Evolutionary conservation across 2,329 filamentous ascomycete species (phyloP).

Genomic region (Monosporascus sp.): DNA sequence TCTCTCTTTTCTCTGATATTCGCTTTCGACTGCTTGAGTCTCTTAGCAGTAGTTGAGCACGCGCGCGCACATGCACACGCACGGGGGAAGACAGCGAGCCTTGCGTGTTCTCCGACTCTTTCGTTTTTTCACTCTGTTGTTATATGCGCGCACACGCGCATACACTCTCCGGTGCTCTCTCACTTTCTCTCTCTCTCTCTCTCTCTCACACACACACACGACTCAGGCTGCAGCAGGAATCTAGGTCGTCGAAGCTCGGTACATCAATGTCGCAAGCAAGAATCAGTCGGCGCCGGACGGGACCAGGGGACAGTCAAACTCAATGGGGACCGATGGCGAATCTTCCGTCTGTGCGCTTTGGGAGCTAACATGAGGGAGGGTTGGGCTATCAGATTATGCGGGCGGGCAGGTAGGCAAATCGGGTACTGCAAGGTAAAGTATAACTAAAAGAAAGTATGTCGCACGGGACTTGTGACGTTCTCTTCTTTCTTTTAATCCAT

Average conservation of each 20-base stretch:
- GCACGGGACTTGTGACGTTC: not conserved
- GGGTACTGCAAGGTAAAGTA: not conserved
- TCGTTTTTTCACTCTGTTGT: not conserved
- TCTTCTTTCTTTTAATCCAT: not conserved
- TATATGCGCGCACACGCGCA: not conserved
- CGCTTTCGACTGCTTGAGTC: too few relatives aligned
- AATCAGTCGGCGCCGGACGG: not conserved
- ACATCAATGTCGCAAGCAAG: not conserved
- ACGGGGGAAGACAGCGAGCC: too few relatives aligned
- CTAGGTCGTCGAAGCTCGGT: not conserved
- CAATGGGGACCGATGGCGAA: not conserved
- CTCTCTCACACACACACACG: too few relatives aligned
- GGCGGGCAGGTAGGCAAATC: not conserved
- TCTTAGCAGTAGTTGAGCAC: not conserved
- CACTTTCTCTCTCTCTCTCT: not conserved
- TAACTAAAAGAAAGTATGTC: not conserved
- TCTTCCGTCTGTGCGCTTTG: not conserved
- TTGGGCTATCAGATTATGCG: not conserved
- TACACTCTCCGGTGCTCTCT: not conserved
- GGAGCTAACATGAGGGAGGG: not conserved
- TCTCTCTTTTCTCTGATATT: too few relatives aligned
- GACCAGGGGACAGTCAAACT: not conserved
- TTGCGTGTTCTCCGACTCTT: not conserved
- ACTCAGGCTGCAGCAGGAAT: not conserved
- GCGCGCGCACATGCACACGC: not conserved